Evolutionary conservation across 2,329 filamentous ascomycete species (phyloP), one percentile per base, ranked within the genome.

Genomic region (Hirsutella thompsonii): DNA sequence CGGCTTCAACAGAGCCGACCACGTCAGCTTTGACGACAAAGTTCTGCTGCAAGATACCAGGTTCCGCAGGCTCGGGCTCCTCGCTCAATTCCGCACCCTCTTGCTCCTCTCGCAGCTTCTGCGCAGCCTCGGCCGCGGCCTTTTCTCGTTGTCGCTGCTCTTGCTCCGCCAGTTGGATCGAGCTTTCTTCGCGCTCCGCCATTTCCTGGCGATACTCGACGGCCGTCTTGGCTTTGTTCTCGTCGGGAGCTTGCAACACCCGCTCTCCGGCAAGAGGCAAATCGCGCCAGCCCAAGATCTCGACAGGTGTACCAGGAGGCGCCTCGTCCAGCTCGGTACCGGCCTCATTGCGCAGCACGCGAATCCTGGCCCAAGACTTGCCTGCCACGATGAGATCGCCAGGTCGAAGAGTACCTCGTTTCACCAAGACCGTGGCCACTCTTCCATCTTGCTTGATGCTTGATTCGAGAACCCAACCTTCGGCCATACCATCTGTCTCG

Each of bases 11-110:
- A 0, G 90, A 96, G 30, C 92, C 92, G 46, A 83, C 84, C 16
- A 96, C 92, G 53, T 98, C 92, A 41, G 81, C 89, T 61, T 93
- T 94, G 64, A 98, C 70, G 44, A 92, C 77, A 60, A 96, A 92
- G 52, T 83, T 83, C 37, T 94, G 72, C 14, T 72, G 64, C 39
- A 68, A 67, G 8, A 71, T 61, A 8, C 68, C 66, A 28, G 59
- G 51, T 20, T 63, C 62, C 1, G 58, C 53, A 2, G 57, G 52
- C 37, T 59, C 66, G 14, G 32, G 9, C 14, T n/a, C 4, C 4
- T 26, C 10, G 13, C 30, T 57, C 32, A 8, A 5, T 0, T 55
- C 67, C 36, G 62, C 65, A 2, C 56, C 52, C 8, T 59, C 62
- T 2, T 51, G 51, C 2, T 56, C 58, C 29, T 60, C 58, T 29